Evolutionary conservation across 768 basidiomycete genomes (phyloP).

Genomic region (Kwoniella pini): DNA sequence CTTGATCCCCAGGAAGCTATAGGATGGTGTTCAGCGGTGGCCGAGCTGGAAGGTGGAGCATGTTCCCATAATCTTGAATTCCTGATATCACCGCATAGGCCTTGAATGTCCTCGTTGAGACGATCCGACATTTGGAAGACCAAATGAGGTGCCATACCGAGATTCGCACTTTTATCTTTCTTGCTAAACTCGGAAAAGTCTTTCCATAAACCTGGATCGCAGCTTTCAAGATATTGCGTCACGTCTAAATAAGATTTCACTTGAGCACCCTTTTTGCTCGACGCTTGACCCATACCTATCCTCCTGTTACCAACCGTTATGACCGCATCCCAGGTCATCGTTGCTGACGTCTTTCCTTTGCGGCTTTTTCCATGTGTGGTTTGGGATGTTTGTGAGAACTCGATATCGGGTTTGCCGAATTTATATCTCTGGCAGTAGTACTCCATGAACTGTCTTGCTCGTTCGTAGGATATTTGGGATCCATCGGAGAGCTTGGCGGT

Average conservation of each 20-base stretch:
- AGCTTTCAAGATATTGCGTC: constrained; percentile 77
- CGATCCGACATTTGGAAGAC: constrained; percentile 65
- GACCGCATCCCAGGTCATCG: constrained; percentile 40
- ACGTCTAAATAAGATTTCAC: constrained; percentile 82
- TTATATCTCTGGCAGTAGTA: constrained; percentile 82
- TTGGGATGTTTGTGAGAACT: constrained; percentile 56
- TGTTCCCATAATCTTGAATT: constrained; percentile 68
- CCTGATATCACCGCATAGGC: constrained; percentile 68
- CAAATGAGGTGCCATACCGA: constrained; percentile 71
- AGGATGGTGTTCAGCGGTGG: constrained; percentile 19
- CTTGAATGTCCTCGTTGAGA: constrained; percentile 70
- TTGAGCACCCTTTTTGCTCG: constrained; percentile 71
- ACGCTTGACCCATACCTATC: constrained; percentile 75
- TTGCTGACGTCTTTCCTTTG: neutral
- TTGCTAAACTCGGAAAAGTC: constrained; percentile 64
- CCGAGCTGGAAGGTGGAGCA: constrained; percentile 22
- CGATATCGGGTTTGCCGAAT: constrained; percentile 72
- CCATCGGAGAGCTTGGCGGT: constrained; percentile 64
- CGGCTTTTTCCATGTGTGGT: constrained; percentile 29
- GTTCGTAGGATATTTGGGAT: constrained; percentile 66
- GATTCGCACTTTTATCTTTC: constrained; percentile 60
- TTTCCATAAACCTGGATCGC: constrained; percentile 78
- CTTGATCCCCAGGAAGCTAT: constrained; percentile 22
- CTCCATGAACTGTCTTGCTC: constrained; percentile 87
- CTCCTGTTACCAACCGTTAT: constrained; percentile 65